These are phyloP conservation scores for Babesia bovis DNA, from an alignment of 169 alveolate species.

Conservation along the genomic window DNA sequence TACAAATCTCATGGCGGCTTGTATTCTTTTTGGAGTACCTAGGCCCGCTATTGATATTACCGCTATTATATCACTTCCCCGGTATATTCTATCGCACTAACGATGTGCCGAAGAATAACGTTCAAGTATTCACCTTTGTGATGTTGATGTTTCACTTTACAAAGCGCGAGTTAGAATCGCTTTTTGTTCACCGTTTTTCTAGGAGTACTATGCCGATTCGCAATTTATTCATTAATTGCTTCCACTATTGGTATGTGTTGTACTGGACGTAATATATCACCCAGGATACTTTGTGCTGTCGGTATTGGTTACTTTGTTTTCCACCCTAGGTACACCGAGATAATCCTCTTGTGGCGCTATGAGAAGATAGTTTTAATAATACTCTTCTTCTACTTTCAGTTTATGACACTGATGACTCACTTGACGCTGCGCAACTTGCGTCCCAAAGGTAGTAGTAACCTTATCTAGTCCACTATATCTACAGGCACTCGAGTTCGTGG, in stretches of 20 bases:
- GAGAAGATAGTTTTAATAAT: constrained; percentile 50
- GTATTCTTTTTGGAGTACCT: constrained; percentile 95
- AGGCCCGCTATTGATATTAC: constrained; percentile 96
- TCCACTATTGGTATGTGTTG: constrained; percentile 92
- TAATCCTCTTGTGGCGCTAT: constrained; percentile 25
- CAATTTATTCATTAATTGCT: constrained; percentile 92
- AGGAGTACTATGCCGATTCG: constrained; percentile 96
- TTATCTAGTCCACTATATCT: neutral
- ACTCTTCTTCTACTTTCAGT: constrained; percentile 83
- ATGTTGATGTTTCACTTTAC: constrained; percentile 91
- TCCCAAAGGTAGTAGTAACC: constrained; percentile 72
- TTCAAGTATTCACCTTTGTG: constrained; percentile 13
- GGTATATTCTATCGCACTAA: constrained; percentile 20
- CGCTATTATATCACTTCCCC: constrained; percentile 85
- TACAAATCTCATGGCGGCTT: constrained; percentile 95
- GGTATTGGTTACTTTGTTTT: constrained; percentile 89
- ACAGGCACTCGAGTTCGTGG: constrained; percentile 91
- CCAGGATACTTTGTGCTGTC: constrained; percentile 86
- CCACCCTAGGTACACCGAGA: constrained; percentile 91
- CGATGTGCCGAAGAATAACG: constrained; percentile 1
- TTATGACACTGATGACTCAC: constrained; percentile 92
- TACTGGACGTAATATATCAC: no score
- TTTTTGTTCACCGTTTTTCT: constrained; percentile 94
- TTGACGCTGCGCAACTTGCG: constrained; percentile 89
- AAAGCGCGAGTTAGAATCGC: constrained; percentile 96